Percentiles rank a stretch among this genome's conserved stretches.
Conservation (phyloP, 306 rosid species). For the Ormosia semicastrata region DNA sequence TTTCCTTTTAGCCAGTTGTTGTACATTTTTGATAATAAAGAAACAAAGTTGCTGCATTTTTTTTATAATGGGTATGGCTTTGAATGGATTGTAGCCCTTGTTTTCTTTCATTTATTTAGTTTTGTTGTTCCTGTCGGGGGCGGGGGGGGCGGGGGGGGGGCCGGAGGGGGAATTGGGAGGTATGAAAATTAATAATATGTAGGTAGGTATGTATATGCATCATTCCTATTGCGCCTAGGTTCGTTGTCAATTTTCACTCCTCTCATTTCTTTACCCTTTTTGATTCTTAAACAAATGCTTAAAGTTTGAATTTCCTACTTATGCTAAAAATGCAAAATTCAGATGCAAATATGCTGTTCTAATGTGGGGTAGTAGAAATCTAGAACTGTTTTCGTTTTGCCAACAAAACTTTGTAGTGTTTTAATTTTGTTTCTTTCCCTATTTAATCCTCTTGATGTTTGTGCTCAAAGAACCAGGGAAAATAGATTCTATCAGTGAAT, state of each 20-base stretch:
- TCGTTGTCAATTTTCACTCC: not conserved
- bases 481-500: not conserved
- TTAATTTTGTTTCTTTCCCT: not conserved
- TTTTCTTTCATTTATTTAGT: not conserved
- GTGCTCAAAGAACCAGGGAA: not conserved
- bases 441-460: constrained; percentile 1
- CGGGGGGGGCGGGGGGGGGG: too few species aligned
- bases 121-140: not conserved
- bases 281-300: not conserved
- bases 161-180: not conserved
- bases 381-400: not conserved
- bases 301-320: not conserved
- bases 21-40: not conserved
- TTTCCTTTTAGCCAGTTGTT: not conserved
- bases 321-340: not conserved
- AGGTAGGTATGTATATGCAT: not conserved
- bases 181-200: not conserved
- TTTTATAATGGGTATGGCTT: not conserved
- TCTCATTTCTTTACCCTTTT: not conserved
- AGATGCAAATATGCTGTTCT: not conserved
- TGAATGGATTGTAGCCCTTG: not conserved
- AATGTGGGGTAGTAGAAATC: not conserved
- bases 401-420: not conserved
- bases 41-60: not conserved
- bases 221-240: not conserved